These are phyloP conservation scores for Monilinia laxa DNA, from an alignment of 2,329 filamentous ascomycete genomes.

Conservation along the genomic window DNA sequence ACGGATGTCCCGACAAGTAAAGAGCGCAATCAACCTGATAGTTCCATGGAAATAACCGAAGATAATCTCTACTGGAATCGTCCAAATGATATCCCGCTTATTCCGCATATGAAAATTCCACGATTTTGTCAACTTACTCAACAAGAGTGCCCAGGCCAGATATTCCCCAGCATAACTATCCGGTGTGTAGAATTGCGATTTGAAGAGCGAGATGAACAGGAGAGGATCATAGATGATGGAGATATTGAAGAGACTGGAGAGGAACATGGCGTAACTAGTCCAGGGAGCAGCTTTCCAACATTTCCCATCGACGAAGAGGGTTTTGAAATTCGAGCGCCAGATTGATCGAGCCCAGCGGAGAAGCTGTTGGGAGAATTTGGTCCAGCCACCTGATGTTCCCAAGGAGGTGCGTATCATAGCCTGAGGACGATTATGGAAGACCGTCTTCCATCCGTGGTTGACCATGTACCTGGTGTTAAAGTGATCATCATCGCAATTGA, in stretches of 20 bases:
- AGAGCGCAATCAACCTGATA: neutral
- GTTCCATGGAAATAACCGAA: neutral
- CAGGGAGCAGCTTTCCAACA: slow-evolving; percentile 50
- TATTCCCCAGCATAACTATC: neutral
- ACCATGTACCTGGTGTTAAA: slow-evolving; percentile 57
- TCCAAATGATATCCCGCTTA: neutral
- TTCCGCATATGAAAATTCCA: neutral
- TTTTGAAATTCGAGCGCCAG: slow-evolving; percentile 55
- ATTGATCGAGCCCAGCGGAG: slow-evolving; percentile 58
- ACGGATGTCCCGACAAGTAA: slow-evolving; percentile 1
- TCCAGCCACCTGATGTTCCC: slow-evolving; percentile 43
- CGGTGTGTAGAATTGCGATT: neutral
- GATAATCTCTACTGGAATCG: neutral
- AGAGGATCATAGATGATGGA: slow-evolving; percentile 52
- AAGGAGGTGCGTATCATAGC: slow-evolving; percentile 53
- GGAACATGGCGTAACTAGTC: slow-evolving; percentile 56
- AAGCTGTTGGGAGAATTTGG: slow-evolving; percentile 53
- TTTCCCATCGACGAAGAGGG: slow-evolving; percentile 44
- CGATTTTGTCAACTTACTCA: neutral
- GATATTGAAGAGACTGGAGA: slow-evolving; percentile 55
- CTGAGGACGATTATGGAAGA: slow-evolving; percentile 53
- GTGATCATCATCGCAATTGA: slow-evolving; percentile 62
- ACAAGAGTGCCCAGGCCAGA: neutral
- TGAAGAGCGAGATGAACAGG: slow-evolving; percentile 40
- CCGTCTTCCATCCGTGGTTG: slow-evolving; percentile 51